Evolutionary conservation across 305 asterid genomes (phyloP).

Genomic region (Stenogyne calaminthoides): DNA sequence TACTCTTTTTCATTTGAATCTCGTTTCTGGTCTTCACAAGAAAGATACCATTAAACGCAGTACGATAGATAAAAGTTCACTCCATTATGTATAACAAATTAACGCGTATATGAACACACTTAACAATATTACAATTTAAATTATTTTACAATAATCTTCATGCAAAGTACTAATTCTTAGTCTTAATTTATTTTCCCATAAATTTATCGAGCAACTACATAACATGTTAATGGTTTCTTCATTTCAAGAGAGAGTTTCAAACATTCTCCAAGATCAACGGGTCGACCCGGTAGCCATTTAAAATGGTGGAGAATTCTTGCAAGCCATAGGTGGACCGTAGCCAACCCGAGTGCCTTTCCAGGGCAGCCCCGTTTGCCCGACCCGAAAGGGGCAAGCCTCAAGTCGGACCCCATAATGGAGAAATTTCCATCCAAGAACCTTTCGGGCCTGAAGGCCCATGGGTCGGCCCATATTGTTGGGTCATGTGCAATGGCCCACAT

Average conservation of each 20-base stretch:
- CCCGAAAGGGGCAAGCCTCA: conserved; percentile 71
- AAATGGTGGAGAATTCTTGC: conserved; percentile 52
- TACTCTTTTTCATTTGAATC: not conserved
- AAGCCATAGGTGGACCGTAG: conserved; percentile 55
- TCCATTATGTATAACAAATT: not conserved
- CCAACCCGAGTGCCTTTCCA: conserved; percentile 53
- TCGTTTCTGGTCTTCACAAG: not conserved
- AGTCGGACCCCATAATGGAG: conserved; percentile 58
- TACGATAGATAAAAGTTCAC: not conserved
- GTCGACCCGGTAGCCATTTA: conserved; percentile 44
- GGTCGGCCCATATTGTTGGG: conserved; percentile 53
- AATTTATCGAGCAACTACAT: conserved; percentile 28
- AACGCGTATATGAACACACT: conserved; percentile 8
- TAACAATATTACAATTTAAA: not conserved
- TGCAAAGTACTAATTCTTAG: not conserved
- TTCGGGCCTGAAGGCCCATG: conserved; percentile 55
- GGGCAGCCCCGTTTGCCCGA: conserved; percentile 63
- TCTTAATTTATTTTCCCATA: not conserved
- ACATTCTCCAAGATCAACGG: conserved; percentile 54
- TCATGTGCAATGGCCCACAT: conserved; percentile 76
- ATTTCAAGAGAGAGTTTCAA: conserved; percentile 62
- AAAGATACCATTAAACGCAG: not conserved
- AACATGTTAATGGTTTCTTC: conserved; percentile 52
- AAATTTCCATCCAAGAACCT: conserved; percentile 47
- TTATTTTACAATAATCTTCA: not conserved